Evolutionary conservation across 225 moss, liverwort and hornwort genomes (phyloP).

Genomic region (Ulota crispa): DNA sequence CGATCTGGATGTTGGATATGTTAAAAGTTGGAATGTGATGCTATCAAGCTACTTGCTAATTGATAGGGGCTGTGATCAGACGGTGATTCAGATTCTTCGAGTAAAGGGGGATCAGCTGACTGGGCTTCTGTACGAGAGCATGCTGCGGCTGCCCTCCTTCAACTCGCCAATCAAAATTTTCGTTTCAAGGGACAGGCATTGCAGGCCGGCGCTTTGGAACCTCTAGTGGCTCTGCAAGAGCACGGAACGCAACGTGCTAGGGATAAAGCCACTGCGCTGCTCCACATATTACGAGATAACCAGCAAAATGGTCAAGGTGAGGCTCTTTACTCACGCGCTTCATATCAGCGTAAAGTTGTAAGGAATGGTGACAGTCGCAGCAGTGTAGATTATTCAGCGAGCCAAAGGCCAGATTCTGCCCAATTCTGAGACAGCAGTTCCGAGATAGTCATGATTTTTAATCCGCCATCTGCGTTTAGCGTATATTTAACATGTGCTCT

Average conservation of each 20-base stretch:
- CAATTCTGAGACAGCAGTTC: constrained; percentile 28
- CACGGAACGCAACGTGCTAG: constrained; percentile 74
- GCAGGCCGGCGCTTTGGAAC: constrained; percentile 70
- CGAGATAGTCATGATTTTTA: background rate
- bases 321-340: constrained; percentile 42
- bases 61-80: constrained; percentile 2
- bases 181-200: constrained; percentile 84
- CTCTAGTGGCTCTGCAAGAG: constrained; percentile 57
- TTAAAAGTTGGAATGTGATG: constrained; percentile 4
- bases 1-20: background rate
- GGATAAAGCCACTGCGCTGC: constrained; percentile 76
- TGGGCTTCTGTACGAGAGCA: constrained; percentile 82
- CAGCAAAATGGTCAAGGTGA: constrained; percentile 25
- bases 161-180: constrained; percentile 72
- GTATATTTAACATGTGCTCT: background rate
- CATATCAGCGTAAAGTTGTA: constrained; percentile 39
- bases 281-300: constrained; percentile 57
- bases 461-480: background rate
- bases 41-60: background rate
- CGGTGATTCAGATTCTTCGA: constrained; percentile 25
- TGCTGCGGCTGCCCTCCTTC: constrained; percentile 79
- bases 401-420: constrained; percentile 38
- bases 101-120: constrained; percentile 42
- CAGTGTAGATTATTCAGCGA: background rate
- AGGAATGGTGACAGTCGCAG: constrained; percentile 40